phyloP scores from a whole-genome alignment of 441 rosid genomes.

The Erysimum cheiri region DNA sequence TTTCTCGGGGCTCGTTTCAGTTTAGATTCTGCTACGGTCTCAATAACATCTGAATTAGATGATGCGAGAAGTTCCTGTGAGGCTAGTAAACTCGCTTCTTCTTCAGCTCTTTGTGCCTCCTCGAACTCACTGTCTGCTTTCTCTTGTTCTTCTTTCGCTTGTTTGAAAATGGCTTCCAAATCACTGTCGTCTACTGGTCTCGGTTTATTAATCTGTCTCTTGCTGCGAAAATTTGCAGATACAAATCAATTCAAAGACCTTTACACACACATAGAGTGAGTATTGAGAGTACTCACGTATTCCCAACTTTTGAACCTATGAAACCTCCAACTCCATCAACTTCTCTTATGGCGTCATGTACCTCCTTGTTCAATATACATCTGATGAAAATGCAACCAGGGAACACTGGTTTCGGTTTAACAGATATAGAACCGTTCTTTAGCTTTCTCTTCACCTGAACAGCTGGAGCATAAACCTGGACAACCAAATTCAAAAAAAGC shows the following conservation, averaged over 20 bases:
- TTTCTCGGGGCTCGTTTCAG: slow-evolving; percentile 47
- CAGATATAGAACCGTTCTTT: slow-evolving; percentile 68
- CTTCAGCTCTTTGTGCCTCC: slow-evolving; percentile 51
- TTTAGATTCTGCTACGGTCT: slow-evolving; percentile 41
- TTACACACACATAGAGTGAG: not conserved
- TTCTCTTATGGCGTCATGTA: slow-evolving; percentile 75
- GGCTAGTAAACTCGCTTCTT: slow-evolving; percentile 45
- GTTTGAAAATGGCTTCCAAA: slow-evolving; percentile 70
- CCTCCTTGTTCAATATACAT: slow-evolving; percentile 80
- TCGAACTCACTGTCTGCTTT: slow-evolving; percentile 64
- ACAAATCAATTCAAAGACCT: slow-evolving; percentile 21
- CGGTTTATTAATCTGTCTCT: slow-evolving; percentile 77
- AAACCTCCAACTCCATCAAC: slow-evolving; percentile 79
- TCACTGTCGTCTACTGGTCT: slow-evolving; percentile 71
- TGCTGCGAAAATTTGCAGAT: slow-evolving; percentile 48
- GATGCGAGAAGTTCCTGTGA: slow-evolving; percentile 19
- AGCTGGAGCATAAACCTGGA: slow-evolving; percentile 82
- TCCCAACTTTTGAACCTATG: slow-evolving; percentile 82
- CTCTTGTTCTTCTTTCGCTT: slow-evolving; percentile 81
- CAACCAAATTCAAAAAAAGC: slow-evolving; percentile 7
- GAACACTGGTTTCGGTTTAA: slow-evolving; percentile 66
- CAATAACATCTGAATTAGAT: slow-evolving; percentile 41
- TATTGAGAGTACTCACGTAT: slow-evolving; percentile 56
- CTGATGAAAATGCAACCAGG: slow-evolving; percentile 81
- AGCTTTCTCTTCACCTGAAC: slow-evolving; percentile 67